Conservation (phyloP, 495 filamentous ascomycete species). For the Pseudevernia furfuracea region DNA sequence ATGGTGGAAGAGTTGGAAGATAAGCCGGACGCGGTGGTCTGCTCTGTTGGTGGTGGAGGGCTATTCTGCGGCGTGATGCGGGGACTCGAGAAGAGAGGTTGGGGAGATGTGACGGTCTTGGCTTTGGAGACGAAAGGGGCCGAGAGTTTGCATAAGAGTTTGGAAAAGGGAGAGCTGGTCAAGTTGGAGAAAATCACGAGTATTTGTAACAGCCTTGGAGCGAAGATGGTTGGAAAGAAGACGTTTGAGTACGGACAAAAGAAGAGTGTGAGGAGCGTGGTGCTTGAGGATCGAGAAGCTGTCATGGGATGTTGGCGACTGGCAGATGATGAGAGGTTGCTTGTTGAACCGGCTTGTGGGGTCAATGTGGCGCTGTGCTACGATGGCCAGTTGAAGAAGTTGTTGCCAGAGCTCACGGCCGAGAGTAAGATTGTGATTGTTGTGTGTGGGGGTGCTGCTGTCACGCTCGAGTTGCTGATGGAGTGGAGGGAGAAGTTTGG, state of each 20-base stretch:
- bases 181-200: slow-evolving; percentile 70
- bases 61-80: slow-evolving; percentile 71
- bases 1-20: slow-evolving; percentile 64
- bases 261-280: slow-evolving; percentile 53
- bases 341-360: slow-evolving; percentile 79
- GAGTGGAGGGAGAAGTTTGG: slow-evolving; percentile 54
- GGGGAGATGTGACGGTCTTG: slow-evolving; percentile 49
- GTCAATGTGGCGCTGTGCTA: slow-evolving; percentile 63
- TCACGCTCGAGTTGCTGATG: slow-evolving; percentile 58
- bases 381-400: slow-evolving; percentile 50
- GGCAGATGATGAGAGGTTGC: slow-evolving; percentile 70
- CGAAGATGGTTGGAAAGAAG: slow-evolving; percentile 60
- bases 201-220: slow-evolving; percentile 73
- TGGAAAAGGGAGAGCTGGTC: slow-evolving; percentile 53
- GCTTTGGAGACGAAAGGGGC: slow-evolving; percentile 81
- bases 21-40: slow-evolving; percentile 69
- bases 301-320: slow-evolving; percentile 67
- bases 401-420: slow-evolving; percentile 50
- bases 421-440: slow-evolving; percentile 72
- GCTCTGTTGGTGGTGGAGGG: slow-evolving; percentile 84
- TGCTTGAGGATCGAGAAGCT: slow-evolving; percentile 73
- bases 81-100: slow-evolving; percentile 48
- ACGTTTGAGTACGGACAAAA: slow-evolving; percentile 57
- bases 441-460: slow-evolving; percentile 77
- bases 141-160: slow-evolving; percentile 55